Evolutionary conservation across 371 early-diverging fungal species (phyloP).

Genomic region (Haplosporangium sp.): DNA sequence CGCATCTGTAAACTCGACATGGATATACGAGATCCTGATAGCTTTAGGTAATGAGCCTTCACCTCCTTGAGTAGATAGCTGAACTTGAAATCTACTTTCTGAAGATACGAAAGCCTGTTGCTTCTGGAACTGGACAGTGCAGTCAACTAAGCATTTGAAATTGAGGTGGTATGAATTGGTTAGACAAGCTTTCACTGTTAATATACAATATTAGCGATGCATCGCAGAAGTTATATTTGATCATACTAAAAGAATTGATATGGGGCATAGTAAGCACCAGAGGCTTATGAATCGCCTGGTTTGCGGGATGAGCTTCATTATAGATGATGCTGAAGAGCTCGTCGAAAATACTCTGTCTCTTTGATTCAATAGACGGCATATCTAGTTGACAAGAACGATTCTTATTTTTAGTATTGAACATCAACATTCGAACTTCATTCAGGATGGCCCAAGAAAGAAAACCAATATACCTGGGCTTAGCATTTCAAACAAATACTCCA

Average conservation of each 20-base stretch:
- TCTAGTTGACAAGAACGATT: slow-evolving; percentile 7
- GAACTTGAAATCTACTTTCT: slow-evolving; percentile 43
- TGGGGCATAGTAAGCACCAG: slow-evolving; percentile 76
- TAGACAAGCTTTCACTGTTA: not conserved
- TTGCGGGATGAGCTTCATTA: slow-evolving; percentile 33
- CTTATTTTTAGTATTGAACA: not conserved
- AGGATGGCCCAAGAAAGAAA: not conserved
- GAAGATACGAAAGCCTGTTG: slow-evolving; percentile 45
- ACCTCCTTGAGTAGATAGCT: slow-evolving; percentile 41
- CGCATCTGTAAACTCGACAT: slow-evolving; percentile 69
- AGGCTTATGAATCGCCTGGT: slow-evolving; percentile 34
- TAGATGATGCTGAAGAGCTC: slow-evolving; percentile 59
- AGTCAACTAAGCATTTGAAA: slow-evolving; percentile 34
- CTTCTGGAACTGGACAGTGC: slow-evolving; percentile 63
- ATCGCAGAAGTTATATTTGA: not conserved
- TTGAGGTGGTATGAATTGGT: not conserved
- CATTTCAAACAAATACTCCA: slow-evolving; percentile 82
- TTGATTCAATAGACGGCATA: slow-evolving; percentile 37
- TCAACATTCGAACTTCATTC: too few relatives aligned
- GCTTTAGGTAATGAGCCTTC: slow-evolving; percentile 55
- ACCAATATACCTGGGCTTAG: slow-evolving; percentile 51
- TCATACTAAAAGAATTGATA: slow-evolving; percentile 72
- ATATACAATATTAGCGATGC: not conserved
- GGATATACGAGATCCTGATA: slow-evolving; percentile 60
- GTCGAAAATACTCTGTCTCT: slow-evolving; percentile 46